These are phyloP conservation scores for Lipomyces mesembrius DNA, from an alignment of 805 yeast genomes.

Conservation along the genomic window DNA sequence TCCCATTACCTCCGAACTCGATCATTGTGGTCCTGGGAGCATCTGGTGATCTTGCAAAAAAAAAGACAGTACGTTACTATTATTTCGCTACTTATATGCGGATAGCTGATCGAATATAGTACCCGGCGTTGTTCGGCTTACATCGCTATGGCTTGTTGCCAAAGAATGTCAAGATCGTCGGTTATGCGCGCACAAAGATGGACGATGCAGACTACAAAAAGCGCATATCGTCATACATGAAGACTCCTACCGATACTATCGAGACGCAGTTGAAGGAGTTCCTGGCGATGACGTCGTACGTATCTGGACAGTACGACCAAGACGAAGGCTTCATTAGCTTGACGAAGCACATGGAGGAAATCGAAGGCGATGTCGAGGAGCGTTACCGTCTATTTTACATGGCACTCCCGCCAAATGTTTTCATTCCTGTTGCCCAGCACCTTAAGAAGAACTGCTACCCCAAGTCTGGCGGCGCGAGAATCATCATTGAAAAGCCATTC, in stretches of 20 bases:
- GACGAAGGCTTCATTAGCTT: constrained; percentile 73
- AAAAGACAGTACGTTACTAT: constrained; percentile 69
- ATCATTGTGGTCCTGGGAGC: constrained; percentile 89
- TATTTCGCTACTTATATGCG: neutral
- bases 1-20: constrained; percentile 54
- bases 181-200: constrained; percentile 88
- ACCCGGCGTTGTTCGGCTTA: constrained; percentile 52
- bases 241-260: constrained; percentile 53
- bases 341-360: constrained; percentile 57
- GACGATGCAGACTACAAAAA: constrained; percentile 66
- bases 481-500: constrained; percentile 95
- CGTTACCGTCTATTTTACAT: constrained; percentile 87
- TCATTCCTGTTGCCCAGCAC: constrained; percentile 74
- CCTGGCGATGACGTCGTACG: constrained; percentile 66
- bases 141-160: constrained; percentile 77
- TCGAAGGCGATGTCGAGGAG: constrained; percentile 58
- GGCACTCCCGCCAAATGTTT: constrained; percentile 94
- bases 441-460: constrained; percentile 70
- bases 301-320: constrained; percentile 78
- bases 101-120: constrained; percentile 34
- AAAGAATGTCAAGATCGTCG: constrained; percentile 70
- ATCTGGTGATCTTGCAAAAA: constrained; percentile 92
- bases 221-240: constrained; percentile 68
- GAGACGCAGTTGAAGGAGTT: constrained; percentile 59
- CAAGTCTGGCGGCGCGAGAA: constrained; percentile 68